Conservation (phyloP, 2,329 filamentous ascomycete species). For the Colletotrichum echinochloae region DNA sequence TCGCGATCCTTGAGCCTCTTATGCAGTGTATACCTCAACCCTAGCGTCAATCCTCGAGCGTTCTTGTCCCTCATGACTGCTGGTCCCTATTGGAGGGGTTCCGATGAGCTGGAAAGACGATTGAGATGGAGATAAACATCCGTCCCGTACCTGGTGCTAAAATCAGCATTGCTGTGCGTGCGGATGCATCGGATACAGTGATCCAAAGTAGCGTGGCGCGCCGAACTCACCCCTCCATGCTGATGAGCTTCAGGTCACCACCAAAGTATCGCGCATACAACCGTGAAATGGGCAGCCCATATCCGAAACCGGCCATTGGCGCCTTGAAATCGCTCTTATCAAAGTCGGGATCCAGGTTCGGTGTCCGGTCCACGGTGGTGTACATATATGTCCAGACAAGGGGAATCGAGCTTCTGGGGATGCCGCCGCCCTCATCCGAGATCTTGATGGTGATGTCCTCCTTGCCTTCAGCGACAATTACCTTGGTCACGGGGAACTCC, state of each 20-base stretch:
- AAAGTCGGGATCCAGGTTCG: constrained; percentile 95
- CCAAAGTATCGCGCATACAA: constrained; percentile 98
- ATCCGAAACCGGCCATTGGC: constrained; percentile 99
- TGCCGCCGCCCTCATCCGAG: constrained; percentile 95
- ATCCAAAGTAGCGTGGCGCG: constrained; percentile 11
- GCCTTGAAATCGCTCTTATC: constrained; percentile 99
- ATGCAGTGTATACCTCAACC: constrained; percentile 68
- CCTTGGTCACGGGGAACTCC: constrained; percentile 95
- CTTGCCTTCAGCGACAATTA: constrained; percentile 96
- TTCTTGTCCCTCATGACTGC: constrained; percentile 83
- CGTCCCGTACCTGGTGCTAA: constrained; percentile 83
- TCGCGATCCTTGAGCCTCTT: constrained; percentile 79
- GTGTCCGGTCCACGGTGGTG: constrained; percentile 96
- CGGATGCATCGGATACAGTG: background rate
- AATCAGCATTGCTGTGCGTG: constrained; percentile 32
- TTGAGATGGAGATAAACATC: constrained; percentile 99
- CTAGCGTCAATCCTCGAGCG: constrained; percentile 74
- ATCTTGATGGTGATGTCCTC: constrained; percentile 99
- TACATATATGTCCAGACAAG: constrained; percentile 99
- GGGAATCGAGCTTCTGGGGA: constrained; percentile 91
- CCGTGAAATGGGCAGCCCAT: constrained; percentile 92
- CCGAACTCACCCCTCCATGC: constrained; percentile 92
- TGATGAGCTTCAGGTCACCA: constrained; percentile 96
- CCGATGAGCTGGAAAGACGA: constrained; percentile 92
- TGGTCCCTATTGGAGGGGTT: constrained; percentile 95